Evolutionary conservation across 2,329 filamentous ascomycete genomes (phyloP), one percentile per base, ranked within the genome.

Genomic region (Chrysoporthe deuterocubensis): DNA sequence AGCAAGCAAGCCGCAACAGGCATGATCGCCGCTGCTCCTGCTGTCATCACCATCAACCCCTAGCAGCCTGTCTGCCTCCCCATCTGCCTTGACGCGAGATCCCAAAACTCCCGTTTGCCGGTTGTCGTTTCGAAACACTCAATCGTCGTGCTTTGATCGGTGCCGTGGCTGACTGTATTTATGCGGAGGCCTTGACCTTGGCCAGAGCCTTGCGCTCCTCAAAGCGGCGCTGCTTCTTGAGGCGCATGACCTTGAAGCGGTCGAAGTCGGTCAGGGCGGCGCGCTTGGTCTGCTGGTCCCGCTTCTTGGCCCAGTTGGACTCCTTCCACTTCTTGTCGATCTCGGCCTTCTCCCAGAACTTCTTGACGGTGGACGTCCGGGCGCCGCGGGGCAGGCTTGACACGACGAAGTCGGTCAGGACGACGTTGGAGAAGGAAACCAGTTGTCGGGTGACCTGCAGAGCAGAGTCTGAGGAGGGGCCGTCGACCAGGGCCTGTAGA

Each of bases 171-270:
- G 54, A 14, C 13, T 71, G 78, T 81, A n/a, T 61, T 84, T 92
- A 93, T 82, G 92, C 90, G 77, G 90, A 85, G 78, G 92, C 90
- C 87, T 92, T 92, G 85, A 97, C 86, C 90, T 97, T 97, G 81
- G 94, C 93, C 81, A 96, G 88, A 79, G 93, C 91, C 92, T 97
- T 98, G 86, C 92, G 92, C 85, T 97, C 91, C 89, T 97, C 94
- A 86, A 96, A 98, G 82, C 94, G 92, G 83, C 94, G 93, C 91
- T 97, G 94, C 91, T 99, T 99, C 92, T 95, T 96, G 85, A 98
- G 88, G 84, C 95, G 91, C 90, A 98, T 88, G 78, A 98, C 96
- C 92, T 99, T 97, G 93, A 98, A 99, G 83, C 96, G 92, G 88
- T 99, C 96, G 81, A 99, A 99, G 89, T 99, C 96, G 84, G 91